Evolutionary conservation across 1,284 basidiomycete genomes (phyloP), one percentile per base, ranked within the genome.

Genomic region (Ganoderma boninense): DNA sequence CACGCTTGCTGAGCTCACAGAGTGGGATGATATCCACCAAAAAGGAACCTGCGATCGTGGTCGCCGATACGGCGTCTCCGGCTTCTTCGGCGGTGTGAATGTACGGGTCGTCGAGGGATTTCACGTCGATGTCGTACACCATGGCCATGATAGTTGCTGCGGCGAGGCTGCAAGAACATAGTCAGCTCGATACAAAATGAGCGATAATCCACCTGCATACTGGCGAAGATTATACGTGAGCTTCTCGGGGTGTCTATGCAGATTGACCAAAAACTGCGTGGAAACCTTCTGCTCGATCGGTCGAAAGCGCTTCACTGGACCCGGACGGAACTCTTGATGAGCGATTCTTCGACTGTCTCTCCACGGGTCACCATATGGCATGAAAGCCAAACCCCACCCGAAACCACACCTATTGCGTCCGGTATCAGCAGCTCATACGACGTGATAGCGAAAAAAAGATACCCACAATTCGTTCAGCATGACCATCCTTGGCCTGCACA

Each of bases 291-390:
- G 52, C 43, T 75, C 68, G 16, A 61, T 46, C 1, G 71, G 71
- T 16, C 68, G 64, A 71, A 68, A 78, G 0, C 67, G 65, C 40
- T 71, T 70, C 20, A 73, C 69, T 1, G 69, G 49, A 4, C 40
- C 43, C 13, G 71, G 49, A 64, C 71, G 67, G 65, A 77, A 75
- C 29, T 73, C 70, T n/a, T 71, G 74, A 38, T 84, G 81, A 44
- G 82, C 81, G 42, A 84, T 72, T 60, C 77, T 78, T 38, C 84
- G 76, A 42, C 82, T 80, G 1, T 75, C 69, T 32, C 82, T 81
- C 86, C 86, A 88, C 61, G 71, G 72, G 4, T 82, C 77, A 2
- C 81, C 80, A 68, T 87, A 86, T 29, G 77, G 76, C 68, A 83
- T 72, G 16, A 85, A 76, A 0, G 74, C 75, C 0, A 78, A 66